Percentiles rank a stretch among this genome's conserved stretches.
Evolutionary conservation across 768 basidiomycete genomes (phyloP).

Genomic region (Mycena metata): DNA sequence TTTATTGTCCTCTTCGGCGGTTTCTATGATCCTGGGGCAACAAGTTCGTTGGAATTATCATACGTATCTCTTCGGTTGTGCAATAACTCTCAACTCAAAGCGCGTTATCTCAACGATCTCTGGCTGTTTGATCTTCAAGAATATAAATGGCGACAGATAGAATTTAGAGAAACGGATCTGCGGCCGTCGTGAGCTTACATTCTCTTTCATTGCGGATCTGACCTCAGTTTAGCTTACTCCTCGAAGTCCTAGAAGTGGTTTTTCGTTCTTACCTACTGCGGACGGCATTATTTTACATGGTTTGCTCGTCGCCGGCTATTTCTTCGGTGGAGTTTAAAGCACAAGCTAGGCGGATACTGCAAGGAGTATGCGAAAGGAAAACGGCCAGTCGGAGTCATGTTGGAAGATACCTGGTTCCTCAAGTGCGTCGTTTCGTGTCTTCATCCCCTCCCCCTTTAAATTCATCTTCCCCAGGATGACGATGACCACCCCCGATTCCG

Average conservation of each 20-base stretch:
- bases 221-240: constrained; percentile 2
- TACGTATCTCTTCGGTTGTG: neutral
- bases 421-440: constrained; percentile 57
- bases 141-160: constrained; percentile 87
- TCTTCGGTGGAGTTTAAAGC: neutral
- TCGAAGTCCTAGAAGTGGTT: constrained; percentile 79
- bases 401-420: constrained; percentile 93
- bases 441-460: neutral
- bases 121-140: constrained; percentile 91
- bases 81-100: constrained; percentile 50
- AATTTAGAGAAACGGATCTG: constrained; percentile 77
- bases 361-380: constrained; percentile 92
- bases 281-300: constrained; percentile 90
- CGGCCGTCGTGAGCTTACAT: constrained; percentile 73
- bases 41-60: constrained; percentile 62
- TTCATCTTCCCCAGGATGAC: constrained; percentile 29
- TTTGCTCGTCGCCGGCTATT: constrained; percentile 42
- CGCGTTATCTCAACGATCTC: constrained; percentile 85
- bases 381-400: constrained; percentile 85
- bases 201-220: constrained; percentile 4
- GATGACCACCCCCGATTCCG: constrained; percentile 39
- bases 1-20: constrained; percentile 90
- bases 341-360: constrained; percentile 81
- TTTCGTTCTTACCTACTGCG: constrained; percentile 82
- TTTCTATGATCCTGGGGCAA: constrained; percentile 89